Evolutionary conservation across 305 asterid genomes (phyloP), one percentile per base, ranked within the genome.

Genomic region (Fraxinus greggii): DNA sequence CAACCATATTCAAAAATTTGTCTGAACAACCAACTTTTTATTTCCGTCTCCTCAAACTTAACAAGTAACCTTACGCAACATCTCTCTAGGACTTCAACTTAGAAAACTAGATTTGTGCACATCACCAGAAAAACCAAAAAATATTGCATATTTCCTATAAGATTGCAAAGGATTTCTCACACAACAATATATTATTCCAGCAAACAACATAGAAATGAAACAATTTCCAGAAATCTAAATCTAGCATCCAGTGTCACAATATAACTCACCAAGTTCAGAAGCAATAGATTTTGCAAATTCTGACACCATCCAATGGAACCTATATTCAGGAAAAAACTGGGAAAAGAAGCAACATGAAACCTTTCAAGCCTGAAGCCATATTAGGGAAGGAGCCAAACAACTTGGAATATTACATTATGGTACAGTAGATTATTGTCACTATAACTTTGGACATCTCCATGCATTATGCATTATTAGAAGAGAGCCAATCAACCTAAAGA

Each of bases 321-420:
- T 92, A 89, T 92, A 95, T 79, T 91, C 98, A 13, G 97, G 99
- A 72, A 93, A 94, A 79, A 92, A 73, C 98, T 95, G 90, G 61
- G 48, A 79, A 83, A 77, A 84, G 77, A 83, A 83, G 85, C 51
- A 87, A 85, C 67, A 38, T 61, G 15, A 48, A 65, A 84, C 79
- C n/a, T 65, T 79, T 82, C 78, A 42, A 88, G 78, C 59, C 70
- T 59, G 45, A n/a, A 81, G 76, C 82, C 79, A 77, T 70, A 74
- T 3, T 2, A 74, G 80, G 79, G 75, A 72, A 80, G 61, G 40
- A 35, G 63, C 59, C 56, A 45, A 31, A 28, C 12, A 76, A 54
- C 35, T 69, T 72, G 12, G 42, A 38, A 72, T 79, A 76, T 80
- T 72, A 69, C 75, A 69, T 69, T 28, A 15, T 69, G 75, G 23